Conservation (phyloP, 1,139 yeast genomes). For the Tardiomyces digboiensis region DNA sequence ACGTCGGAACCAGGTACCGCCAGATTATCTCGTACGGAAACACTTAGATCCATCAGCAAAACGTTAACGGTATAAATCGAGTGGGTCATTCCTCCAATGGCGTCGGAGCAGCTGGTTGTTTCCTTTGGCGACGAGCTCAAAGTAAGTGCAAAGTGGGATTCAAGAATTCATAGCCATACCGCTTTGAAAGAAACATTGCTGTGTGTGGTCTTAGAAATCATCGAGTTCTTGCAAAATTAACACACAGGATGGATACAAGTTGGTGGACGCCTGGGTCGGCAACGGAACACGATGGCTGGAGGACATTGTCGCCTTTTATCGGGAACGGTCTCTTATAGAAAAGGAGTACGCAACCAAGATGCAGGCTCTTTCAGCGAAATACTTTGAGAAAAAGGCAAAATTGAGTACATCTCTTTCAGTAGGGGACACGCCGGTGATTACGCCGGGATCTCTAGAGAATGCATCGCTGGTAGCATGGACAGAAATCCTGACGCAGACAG, state of each 20-base stretch:
- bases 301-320: conserved; percentile 76
- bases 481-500: conserved; percentile 79
- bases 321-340: conserved; percentile 74
- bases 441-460: conserved; percentile 92
- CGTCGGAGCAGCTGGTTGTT: conserved; percentile 1
- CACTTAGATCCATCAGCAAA: too few relatives aligned
- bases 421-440: conserved; percentile 82
- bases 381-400: conserved; percentile 69
- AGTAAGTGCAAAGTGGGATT: too few relatives aligned
- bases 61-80: too few relatives aligned
- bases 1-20: too few relatives aligned
- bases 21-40: too few relatives aligned
- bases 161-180: too few relatives aligned
- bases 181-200: too few relatives aligned
- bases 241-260: conserved; percentile 71
- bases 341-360: conserved; percentile 71
- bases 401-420: conserved; percentile 63
- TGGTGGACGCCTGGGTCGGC: conserved; percentile 66
- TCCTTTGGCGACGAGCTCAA: conserved; percentile 30
- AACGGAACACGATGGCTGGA: conserved; percentile 66
- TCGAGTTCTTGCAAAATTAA: too few relatives aligned
- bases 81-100: too few relatives aligned
- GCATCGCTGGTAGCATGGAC: conserved; percentile 96
- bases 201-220: too few relatives aligned
- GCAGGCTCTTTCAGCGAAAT: conserved; percentile 54